A percentile compares a stretch with the other conserved stretches of the same genome.
These are phyloP conservation scores for Lactarius hatsudake DNA, from an alignment of 768 basidiomycete genomes.

Conservation along the genomic window DNA sequence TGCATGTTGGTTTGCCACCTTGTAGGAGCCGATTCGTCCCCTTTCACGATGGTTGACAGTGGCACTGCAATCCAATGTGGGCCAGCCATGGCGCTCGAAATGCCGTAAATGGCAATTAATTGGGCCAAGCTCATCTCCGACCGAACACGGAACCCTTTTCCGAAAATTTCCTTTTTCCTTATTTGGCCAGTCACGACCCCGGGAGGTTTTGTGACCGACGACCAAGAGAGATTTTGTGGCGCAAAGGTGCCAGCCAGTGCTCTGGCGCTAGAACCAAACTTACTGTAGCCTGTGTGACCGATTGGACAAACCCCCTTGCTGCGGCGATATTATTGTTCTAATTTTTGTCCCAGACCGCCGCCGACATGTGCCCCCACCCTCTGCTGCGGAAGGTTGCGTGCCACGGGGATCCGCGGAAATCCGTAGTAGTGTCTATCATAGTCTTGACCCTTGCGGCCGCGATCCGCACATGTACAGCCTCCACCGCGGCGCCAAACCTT, in stretches of 20 bases:
- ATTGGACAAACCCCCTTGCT: neutral
- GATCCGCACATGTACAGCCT: neutral
- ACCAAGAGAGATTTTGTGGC: neutral
- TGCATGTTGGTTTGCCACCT: neutral
- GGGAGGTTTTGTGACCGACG: neutral
- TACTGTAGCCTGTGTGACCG: neutral
- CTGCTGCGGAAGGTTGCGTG: neutral
- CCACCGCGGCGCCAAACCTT: neutral
- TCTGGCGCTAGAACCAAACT: neutral
- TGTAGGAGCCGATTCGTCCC: neutral
- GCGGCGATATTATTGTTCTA: neutral
- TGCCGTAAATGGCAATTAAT: neutral
- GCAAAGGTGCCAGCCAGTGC: neutral
- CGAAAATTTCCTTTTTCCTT: neutral
- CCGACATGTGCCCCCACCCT: neutral
- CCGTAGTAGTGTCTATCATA: neutral
- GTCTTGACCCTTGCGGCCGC: neutral
- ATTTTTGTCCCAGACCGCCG: neutral
- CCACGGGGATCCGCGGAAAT: neutral
- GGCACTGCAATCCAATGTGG: neutral
- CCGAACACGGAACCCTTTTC: neutral
- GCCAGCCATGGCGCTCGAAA: too few species aligned
- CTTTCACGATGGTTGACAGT: neutral
- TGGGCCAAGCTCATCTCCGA: neutral
- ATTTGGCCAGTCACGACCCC: neutral